These are phyloP conservation scores for Aspergillus sparsus DNA, from an alignment of 495 filamentous ascomycete genomes.

Conservation along the genomic window DNA sequence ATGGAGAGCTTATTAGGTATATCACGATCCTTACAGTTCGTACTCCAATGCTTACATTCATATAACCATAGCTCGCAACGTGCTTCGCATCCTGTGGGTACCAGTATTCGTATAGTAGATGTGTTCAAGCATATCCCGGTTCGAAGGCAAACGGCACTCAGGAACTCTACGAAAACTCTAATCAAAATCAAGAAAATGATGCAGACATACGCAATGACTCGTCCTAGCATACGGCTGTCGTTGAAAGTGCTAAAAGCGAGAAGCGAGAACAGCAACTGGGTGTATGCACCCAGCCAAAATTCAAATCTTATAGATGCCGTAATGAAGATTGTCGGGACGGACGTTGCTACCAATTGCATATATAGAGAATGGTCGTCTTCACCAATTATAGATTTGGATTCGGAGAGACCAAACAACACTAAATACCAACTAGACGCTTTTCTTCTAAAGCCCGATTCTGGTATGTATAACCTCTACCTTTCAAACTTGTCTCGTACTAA, in stretches of 20 bases:
- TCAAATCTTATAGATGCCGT: slow-evolving; percentile 64
- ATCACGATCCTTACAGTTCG: slow-evolving; percentile 3
- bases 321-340: slow-evolving; percentile 68
- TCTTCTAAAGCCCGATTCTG: slow-evolving; percentile 54
- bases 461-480: slow-evolving; percentile 26
- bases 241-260: slow-evolving; percentile 69
- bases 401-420: slow-evolving; percentile 4
- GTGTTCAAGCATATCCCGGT: slow-evolving; percentile 76
- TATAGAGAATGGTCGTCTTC: slow-evolving; percentile 34
- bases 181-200: slow-evolving; percentile 66
- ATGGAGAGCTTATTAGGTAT: slow-evolving; percentile 53
- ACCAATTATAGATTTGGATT: neutral
- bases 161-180: slow-evolving; percentile 61
- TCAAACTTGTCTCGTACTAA: slow-evolving; percentile 16
- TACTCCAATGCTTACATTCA: neutral
- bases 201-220: slow-evolving; percentile 74
- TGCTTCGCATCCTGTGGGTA: slow-evolving; percentile 72
- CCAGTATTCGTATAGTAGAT: slow-evolving; percentile 66
- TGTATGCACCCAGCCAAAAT: slow-evolving; percentile 63
- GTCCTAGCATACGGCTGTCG: slow-evolving; percentile 61
- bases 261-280: slow-evolving; percentile 64
- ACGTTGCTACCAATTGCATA: slow-evolving; percentile 57
- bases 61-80: slow-evolving; percentile 39
- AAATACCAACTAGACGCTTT: slow-evolving; percentile 57
- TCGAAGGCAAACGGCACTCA: slow-evolving; percentile 64